phyloP scores from a whole-genome alignment of 768 basidiomycete species.

The Naganishia kalamii region DNA sequence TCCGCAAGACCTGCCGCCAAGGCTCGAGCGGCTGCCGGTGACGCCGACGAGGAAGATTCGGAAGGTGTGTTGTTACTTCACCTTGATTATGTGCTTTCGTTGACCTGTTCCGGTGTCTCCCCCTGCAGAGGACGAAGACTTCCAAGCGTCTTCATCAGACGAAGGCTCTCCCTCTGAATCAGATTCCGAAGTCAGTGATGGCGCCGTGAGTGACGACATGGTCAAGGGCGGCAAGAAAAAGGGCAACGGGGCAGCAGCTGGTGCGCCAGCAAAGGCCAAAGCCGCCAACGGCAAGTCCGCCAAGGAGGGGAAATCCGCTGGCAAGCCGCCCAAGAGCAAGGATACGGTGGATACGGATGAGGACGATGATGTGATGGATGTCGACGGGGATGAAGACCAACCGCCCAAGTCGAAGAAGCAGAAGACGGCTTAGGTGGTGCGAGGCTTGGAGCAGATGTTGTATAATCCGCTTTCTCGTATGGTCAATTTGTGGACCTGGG shows the following conservation, averaged over 20 bases:
- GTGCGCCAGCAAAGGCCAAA: neutral
- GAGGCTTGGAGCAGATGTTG: neutral
- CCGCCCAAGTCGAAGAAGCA: conserved; percentile 41
- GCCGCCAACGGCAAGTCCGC: neutral
- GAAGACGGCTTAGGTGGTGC: conserved; percentile 17
- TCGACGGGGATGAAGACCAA: conserved; percentile 32
- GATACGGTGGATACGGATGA: conserved; percentile 25
- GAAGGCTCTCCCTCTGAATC: conserved; percentile 80
- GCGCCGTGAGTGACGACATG: conserved; percentile 33
- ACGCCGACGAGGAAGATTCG: conserved; percentile 51
- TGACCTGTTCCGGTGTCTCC: neutral
- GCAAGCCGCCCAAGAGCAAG: conserved; percentile 32
- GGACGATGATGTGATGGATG: conserved; percentile 36
- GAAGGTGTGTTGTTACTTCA: conserved; percentile 23
- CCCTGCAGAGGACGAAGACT: conserved; percentile 72
- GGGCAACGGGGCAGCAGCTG: neutral
- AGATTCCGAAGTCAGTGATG: conserved; percentile 62
- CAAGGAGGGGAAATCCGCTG: conserved; percentile 10
- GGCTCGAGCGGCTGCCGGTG: conserved; percentile 47
- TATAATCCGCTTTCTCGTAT: too few species aligned
- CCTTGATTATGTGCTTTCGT: neutral
- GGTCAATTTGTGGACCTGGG: too few species aligned
- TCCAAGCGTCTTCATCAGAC: conserved; percentile 77
- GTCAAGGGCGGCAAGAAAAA: conserved; percentile 27
- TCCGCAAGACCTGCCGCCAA: conserved; percentile 63